A percentile compares a stretch with the other conserved stretches of the same genome.
These are phyloP conservation scores for Ogataea trehalophila DNA, from an alignment of 805 yeast genomes.

Conservation along the genomic window DNA sequence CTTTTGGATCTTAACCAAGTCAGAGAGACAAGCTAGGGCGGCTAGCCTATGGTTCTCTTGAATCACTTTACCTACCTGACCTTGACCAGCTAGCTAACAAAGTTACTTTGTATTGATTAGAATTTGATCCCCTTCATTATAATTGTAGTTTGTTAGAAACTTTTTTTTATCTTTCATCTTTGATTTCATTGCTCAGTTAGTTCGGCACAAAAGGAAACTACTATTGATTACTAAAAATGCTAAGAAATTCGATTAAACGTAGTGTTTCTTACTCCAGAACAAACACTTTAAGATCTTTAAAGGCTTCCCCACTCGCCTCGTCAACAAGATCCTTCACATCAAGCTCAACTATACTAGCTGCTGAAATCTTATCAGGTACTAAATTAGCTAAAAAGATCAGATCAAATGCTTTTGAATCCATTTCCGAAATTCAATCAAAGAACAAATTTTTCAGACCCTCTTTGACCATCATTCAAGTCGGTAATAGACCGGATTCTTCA, in stretches of 20 bases:
- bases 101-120: too few species aligned
- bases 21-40: too few species aligned
- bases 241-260: slow-evolving; percentile 4
- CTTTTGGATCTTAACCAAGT: too few species aligned
- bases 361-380: slow-evolving; percentile 41
- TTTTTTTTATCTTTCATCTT: too few species aligned
- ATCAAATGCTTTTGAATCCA: slow-evolving; percentile 38
- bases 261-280: neutral
- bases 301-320: neutral
- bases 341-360: slow-evolving; percentile 16
- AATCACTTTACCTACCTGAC: too few species aligned
- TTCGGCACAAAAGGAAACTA: neutral
- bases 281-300: neutral
- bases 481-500: slow-evolving; percentile 72
- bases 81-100: too few species aligned
- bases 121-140: too few species aligned
- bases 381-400: slow-evolving; percentile 41
- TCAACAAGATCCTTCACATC: slow-evolving; percentile 13
- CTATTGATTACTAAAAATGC: slow-evolving; percentile 1
- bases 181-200: too few species aligned
- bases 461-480: slow-evolving; percentile 71
- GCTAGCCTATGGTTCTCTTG: too few species aligned
- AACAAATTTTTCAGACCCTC: slow-evolving; percentile 59
- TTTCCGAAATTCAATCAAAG: slow-evolving; percentile 35
- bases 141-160: too few species aligned